Conservation (phyloP, 106 monocot species). For the Platanthera zijinensis region DNA sequence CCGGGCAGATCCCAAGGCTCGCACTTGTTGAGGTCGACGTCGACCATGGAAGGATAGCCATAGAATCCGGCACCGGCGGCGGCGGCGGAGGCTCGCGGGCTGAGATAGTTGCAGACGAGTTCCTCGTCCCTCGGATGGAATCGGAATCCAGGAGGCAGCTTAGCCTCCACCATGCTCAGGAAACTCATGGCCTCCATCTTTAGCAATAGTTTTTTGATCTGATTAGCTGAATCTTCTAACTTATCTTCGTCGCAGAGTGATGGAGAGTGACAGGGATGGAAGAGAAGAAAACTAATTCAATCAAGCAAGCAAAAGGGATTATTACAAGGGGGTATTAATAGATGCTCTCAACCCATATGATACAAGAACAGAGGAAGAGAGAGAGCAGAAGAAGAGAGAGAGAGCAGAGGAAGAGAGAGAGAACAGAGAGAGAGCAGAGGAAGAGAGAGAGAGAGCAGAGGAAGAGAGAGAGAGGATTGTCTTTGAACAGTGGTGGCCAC, state of each 20-base stretch:
- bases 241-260: background rate
- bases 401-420: background rate
- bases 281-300: background rate
- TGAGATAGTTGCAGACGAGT: background rate
- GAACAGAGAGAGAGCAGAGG: background rate
- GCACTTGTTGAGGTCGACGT: slow-evolving; percentile 56
- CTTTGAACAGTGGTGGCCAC: too few relatives aligned
- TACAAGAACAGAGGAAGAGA: background rate
- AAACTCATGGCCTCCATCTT: slow-evolving; percentile 24
- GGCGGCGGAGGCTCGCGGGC: too few relatives aligned
- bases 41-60: slow-evolving; percentile 27
- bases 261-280: background rate
- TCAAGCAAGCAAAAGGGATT: background rate
- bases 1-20: slow-evolving; percentile 75
- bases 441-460: background rate
- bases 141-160: slow-evolving; percentile 57
- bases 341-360: background rate
- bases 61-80: background rate
- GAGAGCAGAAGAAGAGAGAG: background rate
- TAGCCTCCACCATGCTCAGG: slow-evolving; percentile 55
- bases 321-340: background rate
- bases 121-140: slow-evolving; percentile 66
- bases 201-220: background rate
- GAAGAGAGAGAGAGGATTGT: too few relatives aligned
- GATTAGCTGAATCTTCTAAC: background rate